Conservation (phyloP, 306 rosid species). For the Pueraria montana region DNA sequence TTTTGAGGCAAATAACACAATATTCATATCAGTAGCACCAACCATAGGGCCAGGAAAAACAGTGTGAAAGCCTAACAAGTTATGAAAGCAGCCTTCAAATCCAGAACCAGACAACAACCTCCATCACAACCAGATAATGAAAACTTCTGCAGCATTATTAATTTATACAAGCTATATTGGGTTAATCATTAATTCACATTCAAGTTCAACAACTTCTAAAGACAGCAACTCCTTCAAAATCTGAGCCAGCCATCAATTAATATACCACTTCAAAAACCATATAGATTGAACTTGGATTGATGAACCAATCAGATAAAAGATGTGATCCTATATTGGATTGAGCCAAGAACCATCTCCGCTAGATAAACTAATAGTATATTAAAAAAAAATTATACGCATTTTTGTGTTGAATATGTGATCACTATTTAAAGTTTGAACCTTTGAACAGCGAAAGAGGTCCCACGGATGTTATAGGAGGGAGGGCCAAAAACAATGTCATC, state of each 20-base stretch:
- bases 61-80: not conserved
- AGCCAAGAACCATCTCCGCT: not conserved
- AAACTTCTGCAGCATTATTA: not conserved
- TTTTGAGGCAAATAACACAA: not conserved
- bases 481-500: conserved; percentile 3
- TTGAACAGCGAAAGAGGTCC: conserved; percentile 41
- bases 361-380: not conserved
- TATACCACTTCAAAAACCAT: not conserved
- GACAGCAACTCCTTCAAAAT: not conserved
- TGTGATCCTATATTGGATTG: not conserved
- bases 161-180: not conserved
- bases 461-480: conserved; percentile 26
- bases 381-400: not conserved
- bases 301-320: not conserved
- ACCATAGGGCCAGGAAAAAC: not conserved
- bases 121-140: not conserved
- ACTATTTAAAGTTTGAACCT: not conserved
- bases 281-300: not conserved
- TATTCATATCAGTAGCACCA: not conserved
- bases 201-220: not conserved
- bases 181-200: not conserved
- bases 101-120: not conserved
- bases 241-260: not conserved
- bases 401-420: not conserved
- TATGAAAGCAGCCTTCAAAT: not conserved